Evolutionary conservation across 345 rosid genomes (phyloP), one percentile per base, ranked within the genome.

Genomic region (Euphorbia peplus): DNA sequence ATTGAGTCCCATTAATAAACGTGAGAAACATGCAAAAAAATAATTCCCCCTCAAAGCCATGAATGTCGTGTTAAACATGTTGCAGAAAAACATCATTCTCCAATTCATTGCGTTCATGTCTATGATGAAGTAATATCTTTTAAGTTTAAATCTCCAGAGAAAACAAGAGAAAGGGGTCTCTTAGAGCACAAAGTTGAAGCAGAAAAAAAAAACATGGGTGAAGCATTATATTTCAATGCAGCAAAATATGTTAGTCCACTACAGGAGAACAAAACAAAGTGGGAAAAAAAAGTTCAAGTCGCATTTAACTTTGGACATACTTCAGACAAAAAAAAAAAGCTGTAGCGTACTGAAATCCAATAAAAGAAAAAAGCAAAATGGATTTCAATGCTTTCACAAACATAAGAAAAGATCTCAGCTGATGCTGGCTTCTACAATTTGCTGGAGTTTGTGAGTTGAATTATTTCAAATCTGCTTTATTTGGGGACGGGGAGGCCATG

Each of bases 401-500:
- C 9, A 39, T 15, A 44, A 44, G 14, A 44, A 30, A 37, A 32
- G 3, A 51, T 21, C 46, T 19, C 28, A 29, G 14, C n/a, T 57
- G 50, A 4, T 15, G 59, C 3, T 28, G 28, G 24, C 32, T 59
- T 50, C 3, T 13, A 18, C 0, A 22, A 64, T 14, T 30, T 51
- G 25, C 47, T 13, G 15, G 48, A 64, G 28, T 29, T 32, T 15
- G 12, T 8, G 7, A 19, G 67, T 32, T 48, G 53, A 30, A 50
- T 41, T 58, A 24, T 29, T 1, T 7, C 25, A 18, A 37, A 25
- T 16, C 8, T 47, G 58, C 70, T 32, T 67, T 59, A 46, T 47
- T 63, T 63, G 47, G 30, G 56, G 56, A 48, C 69, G 3, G 54
- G n/a, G n/a, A n/a, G n/a, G 4, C 54, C 14, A 46, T 35, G 66